These are phyloP conservation scores for Coemansia reversa DNA, from an alignment of 192 early-diverging fungal species.

Conservation along the genomic window DNA sequence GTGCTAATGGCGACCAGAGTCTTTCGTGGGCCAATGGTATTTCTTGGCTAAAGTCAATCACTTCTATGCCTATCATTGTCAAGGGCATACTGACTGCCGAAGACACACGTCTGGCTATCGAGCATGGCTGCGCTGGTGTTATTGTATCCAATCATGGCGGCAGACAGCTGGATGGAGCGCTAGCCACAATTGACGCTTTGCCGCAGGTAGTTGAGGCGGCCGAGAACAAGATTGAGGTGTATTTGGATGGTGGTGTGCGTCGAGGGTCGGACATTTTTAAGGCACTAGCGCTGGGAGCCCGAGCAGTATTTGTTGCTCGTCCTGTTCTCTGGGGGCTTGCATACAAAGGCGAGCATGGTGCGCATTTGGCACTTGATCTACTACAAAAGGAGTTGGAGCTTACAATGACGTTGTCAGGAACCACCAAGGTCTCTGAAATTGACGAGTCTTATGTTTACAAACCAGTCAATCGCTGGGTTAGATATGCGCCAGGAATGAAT, in stretches of 20 bases:
- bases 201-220: conserved; percentile 82
- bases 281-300: conserved; percentile 92
- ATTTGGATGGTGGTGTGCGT: conserved; percentile 91
- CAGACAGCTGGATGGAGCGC: conserved; percentile 83
- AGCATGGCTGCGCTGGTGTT: conserved; percentile 77
- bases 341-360: conserved; percentile 88
- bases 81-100: conserved; percentile 92
- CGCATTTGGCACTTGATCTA: conserved; percentile 69
- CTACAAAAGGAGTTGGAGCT: conserved; percentile 85
- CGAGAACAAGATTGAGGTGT: conserved; percentile 76
- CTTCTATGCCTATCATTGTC: conserved; percentile 81
- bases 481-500: conserved; percentile 14
- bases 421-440: conserved; percentile 66
- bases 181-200: conserved; percentile 82
- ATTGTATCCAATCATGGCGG: conserved; percentile 97
- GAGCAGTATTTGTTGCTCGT: conserved; percentile 64
- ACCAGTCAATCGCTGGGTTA: conserved; percentile 45
- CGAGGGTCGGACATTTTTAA: conserved; percentile 93
- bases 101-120: conserved; percentile 83
- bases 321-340: conserved; percentile 76
- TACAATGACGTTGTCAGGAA: conserved; percentile 75
- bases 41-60: conserved; percentile 81
- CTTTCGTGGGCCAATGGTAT: conserved; percentile 86
- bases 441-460: conserved; percentile 54
- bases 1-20: conserved; percentile 64